A percentile compares a stretch with the other conserved stretches of the same genome.
phyloP scores from a whole-genome alignment of 768 basidiomycete species.

The Boletus rex-veris region DNA sequence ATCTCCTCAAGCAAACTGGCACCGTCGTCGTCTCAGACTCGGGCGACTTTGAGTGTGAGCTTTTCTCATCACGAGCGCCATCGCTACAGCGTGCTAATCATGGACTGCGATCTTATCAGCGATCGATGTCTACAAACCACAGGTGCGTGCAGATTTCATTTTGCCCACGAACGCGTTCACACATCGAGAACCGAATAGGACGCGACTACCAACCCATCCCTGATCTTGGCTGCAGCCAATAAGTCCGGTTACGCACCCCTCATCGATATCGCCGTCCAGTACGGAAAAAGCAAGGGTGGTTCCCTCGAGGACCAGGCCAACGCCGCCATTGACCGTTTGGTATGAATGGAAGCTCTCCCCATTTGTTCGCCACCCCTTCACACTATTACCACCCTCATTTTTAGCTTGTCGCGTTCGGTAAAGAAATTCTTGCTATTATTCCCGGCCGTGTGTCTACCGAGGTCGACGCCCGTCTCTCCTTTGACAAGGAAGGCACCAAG shows the following conservation, averaged over 20 bases:
- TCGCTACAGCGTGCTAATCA: slow-evolving; percentile 22
- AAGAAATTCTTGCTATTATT: slow-evolving; percentile 90
- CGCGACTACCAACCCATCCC: slow-evolving; percentile 96
- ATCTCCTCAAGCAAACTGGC: slow-evolving; percentile 84
- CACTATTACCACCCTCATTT: slow-evolving; percentile 17
- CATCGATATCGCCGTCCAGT: slow-evolving; percentile 70
- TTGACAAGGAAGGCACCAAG: slow-evolving; percentile 91
- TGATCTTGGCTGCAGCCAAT: slow-evolving; percentile 91
- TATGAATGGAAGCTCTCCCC: slow-evolving; percentile 38
- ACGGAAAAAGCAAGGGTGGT: slow-evolving; percentile 79
- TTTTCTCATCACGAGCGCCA: slow-evolving; percentile 13
- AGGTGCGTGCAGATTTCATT: slow-evolving; percentile 41
- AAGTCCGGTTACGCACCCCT: slow-evolving; percentile 82
- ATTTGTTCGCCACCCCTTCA: slow-evolving; percentile 6
- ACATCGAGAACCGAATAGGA: slow-evolving; percentile 49
- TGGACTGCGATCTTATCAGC: slow-evolving; percentile 44
- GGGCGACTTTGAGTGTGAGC: slow-evolving; percentile 85
- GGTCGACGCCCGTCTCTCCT: slow-evolving; percentile 96
- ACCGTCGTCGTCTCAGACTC: slow-evolving; percentile 98
- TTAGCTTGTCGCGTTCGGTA: slow-evolving; percentile 96
- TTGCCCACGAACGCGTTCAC: not conserved
- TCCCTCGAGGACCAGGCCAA: slow-evolving; percentile 71
- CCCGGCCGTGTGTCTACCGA: slow-evolving; percentile 99
- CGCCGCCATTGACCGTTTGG: slow-evolving; percentile 85
- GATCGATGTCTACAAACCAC: slow-evolving; percentile 96